Evolutionary conservation across 2,329 filamentous ascomycete genomes (phyloP).

Genomic region (Diaporthe nobilis): DNA sequence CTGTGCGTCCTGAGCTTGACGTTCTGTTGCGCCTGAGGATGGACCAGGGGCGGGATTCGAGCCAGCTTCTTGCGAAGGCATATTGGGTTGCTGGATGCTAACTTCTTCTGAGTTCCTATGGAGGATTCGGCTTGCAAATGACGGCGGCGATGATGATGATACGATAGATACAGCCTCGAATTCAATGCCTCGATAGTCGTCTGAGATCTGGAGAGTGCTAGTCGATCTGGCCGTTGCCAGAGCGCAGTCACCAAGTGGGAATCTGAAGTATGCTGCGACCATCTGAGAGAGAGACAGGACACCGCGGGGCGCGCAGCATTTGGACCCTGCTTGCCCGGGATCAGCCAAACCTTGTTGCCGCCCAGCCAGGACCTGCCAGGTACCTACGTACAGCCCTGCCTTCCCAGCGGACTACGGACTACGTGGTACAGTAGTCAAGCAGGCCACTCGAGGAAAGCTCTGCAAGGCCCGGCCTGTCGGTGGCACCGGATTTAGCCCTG

Average conservation of each 20-base stretch:
- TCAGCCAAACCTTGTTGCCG: constrained; percentile 21
- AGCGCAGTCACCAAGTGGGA: constrained; percentile 13
- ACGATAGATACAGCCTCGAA: neutral
- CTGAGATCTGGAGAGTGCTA: constrained; percentile 20
- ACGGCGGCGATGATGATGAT: neutral
- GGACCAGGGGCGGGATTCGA: constrained; percentile 9
- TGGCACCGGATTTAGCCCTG: constrained; percentile 3
- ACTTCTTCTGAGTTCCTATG: neutral
- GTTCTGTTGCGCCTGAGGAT: constrained; percentile 6
- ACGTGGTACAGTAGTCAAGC: neutral
- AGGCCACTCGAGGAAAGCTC: constrained; percentile 7
- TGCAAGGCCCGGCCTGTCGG: constrained; percentile 11
- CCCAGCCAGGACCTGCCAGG: neutral
- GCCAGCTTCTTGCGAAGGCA: constrained; percentile 34
- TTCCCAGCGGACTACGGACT: neutral
- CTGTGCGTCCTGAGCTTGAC: constrained; percentile 11
- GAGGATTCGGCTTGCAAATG: neutral
- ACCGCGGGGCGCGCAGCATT: neutral
- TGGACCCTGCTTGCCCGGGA: constrained; percentile 18
- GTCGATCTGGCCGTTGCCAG: constrained; percentile 11
- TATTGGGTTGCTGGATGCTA: constrained; percentile 17
- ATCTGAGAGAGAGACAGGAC: constrained; percentile 5
- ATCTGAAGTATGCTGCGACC: constrained; percentile 15
- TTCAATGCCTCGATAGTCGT: constrained; percentile 1
- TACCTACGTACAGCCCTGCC: neutral